Percentiles rank a stretch among this genome's conserved stretches.
phyloP scores from a whole-genome alignment of 495 filamentous ascomycete genomes.

The Podospora appendiculata region DNA sequence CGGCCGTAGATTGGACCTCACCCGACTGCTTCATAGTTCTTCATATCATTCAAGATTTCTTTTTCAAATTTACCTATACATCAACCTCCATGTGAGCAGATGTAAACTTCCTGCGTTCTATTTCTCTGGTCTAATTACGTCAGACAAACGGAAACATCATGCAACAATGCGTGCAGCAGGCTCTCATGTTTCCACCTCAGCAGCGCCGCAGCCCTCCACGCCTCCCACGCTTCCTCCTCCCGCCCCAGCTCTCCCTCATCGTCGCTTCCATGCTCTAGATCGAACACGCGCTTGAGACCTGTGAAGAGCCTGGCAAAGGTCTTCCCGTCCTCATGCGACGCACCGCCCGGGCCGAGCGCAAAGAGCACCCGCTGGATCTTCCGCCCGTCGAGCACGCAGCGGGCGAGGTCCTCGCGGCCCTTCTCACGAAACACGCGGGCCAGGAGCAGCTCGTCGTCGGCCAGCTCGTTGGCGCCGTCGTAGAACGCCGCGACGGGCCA shows the following conservation, averaged over 20 bases:
- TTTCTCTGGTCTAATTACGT: no score
- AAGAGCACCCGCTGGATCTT: background rate
- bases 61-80: no score
- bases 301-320: background rate
- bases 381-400: background rate
- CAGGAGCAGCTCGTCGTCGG: background rate
- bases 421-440: conserved; percentile 1
- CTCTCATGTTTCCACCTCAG: background rate
- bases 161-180: background rate
- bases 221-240: background rate
- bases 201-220: background rate
- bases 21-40: no score
- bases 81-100: no score
- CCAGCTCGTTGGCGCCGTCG: background rate
- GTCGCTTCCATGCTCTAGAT: background rate
- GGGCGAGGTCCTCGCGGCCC: background rate
- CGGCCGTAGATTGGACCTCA: no score
- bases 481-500: conserved; percentile 1
- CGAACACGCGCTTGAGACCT: background rate
- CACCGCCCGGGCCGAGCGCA: background rate
- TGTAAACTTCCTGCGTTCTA: no score
- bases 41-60: no score
- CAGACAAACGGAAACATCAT: no score
- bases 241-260: background rate
- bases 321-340: background rate